A percentile compares a stretch with the other conserved stretches of the same genome.
Conservation (phyloP, 2,329 filamentous ascomycete species). For the Aspergillus fijiensis region DNA sequence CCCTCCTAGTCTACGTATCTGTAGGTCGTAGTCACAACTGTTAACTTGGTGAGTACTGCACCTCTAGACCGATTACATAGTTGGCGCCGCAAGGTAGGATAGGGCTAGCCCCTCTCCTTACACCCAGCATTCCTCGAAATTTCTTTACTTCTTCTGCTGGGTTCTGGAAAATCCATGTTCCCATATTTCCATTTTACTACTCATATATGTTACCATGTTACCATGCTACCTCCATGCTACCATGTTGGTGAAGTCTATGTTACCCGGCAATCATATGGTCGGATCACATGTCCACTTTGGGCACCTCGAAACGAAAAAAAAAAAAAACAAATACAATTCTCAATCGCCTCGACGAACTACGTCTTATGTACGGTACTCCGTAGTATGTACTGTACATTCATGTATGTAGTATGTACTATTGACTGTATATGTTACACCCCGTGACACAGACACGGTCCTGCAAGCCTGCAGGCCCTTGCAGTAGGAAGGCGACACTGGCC, state of each 20-base stretch:
- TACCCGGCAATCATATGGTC: neutral
- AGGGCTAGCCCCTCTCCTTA: neutral
- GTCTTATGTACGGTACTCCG: too few species aligned
- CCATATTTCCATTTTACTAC: neutral
- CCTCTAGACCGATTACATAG: conserved; percentile 6
- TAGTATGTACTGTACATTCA: too few species aligned
- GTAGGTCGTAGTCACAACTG: too few species aligned
- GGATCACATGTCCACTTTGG: neutral
- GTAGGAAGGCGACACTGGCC: neutral
- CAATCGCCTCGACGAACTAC: neutral
- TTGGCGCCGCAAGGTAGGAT: neutral
- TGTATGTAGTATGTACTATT: neutral
- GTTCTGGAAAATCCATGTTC: conserved; percentile 13
- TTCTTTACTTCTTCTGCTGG: conserved; percentile 17
- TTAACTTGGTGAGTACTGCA: too few species aligned
- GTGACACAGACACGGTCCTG: conserved; percentile 17
- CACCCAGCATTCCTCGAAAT: conserved; percentile 11
- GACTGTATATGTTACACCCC: neutral
- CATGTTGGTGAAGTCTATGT: neutral
- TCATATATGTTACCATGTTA: conserved; percentile 4
- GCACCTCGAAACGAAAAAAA: neutral
- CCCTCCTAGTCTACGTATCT: neutral
- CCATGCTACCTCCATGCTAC: too few species aligned
- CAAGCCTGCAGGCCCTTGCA: conserved; percentile 18
- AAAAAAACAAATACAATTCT: neutral